These are phyloP conservation scores for Scedosporium dehoogii DNA, from an alignment of 2,329 filamentous ascomycete genomes.

Conservation along the genomic window DNA sequence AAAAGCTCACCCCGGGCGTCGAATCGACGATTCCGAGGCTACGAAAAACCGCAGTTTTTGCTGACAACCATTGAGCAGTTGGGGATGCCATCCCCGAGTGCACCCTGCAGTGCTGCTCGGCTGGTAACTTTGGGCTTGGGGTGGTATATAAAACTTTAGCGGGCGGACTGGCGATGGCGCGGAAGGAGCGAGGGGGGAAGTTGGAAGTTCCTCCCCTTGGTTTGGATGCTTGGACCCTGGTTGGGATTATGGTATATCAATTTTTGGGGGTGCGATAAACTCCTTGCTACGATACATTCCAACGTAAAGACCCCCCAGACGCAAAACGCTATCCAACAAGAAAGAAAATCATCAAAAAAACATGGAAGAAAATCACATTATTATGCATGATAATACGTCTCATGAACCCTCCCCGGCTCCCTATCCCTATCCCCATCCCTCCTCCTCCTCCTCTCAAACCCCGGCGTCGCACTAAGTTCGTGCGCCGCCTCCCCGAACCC, in stretches of 20 bases:
- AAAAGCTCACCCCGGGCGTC: not conserved
- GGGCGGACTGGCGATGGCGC: no score
- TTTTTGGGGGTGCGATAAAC: no score
- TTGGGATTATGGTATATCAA: no score
- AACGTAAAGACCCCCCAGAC: no score
- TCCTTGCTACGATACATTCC: no score
- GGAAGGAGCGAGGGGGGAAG: no score
- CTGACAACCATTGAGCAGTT: not conserved
- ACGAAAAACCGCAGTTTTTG: not conserved
- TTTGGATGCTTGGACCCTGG: no score
- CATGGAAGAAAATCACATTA: not conserved
- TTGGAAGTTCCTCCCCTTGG: no score
- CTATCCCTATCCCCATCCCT: not conserved
- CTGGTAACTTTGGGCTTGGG: not conserved
- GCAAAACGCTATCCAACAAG: not conserved
- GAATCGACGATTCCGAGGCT: not conserved
- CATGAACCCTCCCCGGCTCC: not conserved
- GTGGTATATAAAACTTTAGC: not conserved
- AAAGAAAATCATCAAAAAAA: not conserved
- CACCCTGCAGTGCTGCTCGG: no score
- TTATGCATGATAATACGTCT: conserved; percentile 5
- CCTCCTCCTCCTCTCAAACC: not conserved
- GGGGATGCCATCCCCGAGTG: no score
- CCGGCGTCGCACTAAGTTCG: not conserved
- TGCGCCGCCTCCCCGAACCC: not conserved